Evolutionary conservation across 108 stramenopile species (phyloP), one percentile per base, ranked within the genome.

Genomic region (Skeletonema potamos): DNA sequence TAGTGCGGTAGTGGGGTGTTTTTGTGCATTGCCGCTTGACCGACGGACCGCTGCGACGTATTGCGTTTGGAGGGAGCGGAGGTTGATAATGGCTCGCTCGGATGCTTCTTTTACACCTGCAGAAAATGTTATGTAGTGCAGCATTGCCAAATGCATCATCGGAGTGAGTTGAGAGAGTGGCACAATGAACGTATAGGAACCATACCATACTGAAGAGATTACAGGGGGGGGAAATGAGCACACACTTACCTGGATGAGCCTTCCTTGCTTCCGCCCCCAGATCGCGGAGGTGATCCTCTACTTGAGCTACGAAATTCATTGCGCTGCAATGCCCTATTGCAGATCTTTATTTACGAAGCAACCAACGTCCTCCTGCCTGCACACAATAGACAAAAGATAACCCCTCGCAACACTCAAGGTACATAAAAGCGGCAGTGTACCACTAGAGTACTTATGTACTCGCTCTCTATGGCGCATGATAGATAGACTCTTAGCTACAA

Each of bases 211-310:
- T n/a, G n/a, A n/a, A n/a, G n/a, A n/a, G n/a, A n/a, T n/a, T n/a
- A n/a, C n/a, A n/a, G n/a, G 48, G 22, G 27, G 18, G 27, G 24
- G 3, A 70, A 60, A 74, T 29, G 28, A 74, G n/a, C n/a, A n/a
- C 24, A 73, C 24, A 65, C 86, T 10, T 71, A 86, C 91, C 93
- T 13, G 94, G 91, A 86, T 95, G 91, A 58, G 86, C 86, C 73
- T 87, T 88, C 37, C 94, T 85, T 24, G 94, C 89, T 68, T 92
- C 90, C 17, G 89, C 81, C 13, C 91, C 91, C 72, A 95, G 72
- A 75, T 95, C 94, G 39, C 94, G 89, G 13, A 95, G 88, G 55
- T 89, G 88, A 66, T 95, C 94, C 77, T 95, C 94, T 56, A 95
- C 86, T 72, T 90, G 87, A 27, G 84, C 88, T 10, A 92, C 89